A percentile compares a stretch with the other conserved stretches of the same genome.
Evolutionary conservation across 306 rosid species (phyloP).

Genomic region (Hylodesmum podocarpum): DNA sequence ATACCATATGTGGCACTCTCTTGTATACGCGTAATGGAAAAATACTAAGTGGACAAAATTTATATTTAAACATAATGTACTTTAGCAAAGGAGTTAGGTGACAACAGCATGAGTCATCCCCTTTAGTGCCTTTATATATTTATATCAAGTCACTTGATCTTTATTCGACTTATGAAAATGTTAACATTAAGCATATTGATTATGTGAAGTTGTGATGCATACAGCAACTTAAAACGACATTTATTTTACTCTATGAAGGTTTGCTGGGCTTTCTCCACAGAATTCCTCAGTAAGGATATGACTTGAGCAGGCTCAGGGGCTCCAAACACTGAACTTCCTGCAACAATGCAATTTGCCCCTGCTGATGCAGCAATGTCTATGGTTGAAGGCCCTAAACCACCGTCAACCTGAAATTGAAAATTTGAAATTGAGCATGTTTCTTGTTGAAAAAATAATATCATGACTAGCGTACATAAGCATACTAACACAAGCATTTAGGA

Average conservation of each 20-base stretch:
- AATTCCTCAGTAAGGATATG: conserved; percentile 67
- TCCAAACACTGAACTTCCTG: conserved; percentile 97
- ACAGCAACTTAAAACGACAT: neutral
- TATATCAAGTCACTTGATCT: conserved; percentile 22
- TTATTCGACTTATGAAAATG: conserved; percentile 25
- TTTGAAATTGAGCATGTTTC: conserved; percentile 22
- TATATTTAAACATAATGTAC: neutral
- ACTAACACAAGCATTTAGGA: neutral
- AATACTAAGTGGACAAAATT: neutral
- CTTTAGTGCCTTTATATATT: neutral
- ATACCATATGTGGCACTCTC: neutral
- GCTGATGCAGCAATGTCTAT: conserved; percentile 75
- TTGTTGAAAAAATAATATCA: neutral
- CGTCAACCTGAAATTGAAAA: conserved; percentile 76
- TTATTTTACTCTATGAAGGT: conserved; percentile 22
- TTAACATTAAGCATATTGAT: neutral
- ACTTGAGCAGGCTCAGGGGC: conserved; percentile 80
- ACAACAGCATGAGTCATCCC: neutral
- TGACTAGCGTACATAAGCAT: neutral
- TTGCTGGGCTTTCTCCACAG: conserved; percentile 62
- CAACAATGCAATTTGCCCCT: conserved; percentile 94
- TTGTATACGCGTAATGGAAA: neutral
- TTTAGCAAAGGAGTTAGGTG: conserved; percentile 12
- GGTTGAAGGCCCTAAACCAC: conserved; percentile 97
- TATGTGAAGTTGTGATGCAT: neutral